phyloP scores from a whole-genome alignment of 140 eudicot species.

The Ambrosia hybrid region DNA sequence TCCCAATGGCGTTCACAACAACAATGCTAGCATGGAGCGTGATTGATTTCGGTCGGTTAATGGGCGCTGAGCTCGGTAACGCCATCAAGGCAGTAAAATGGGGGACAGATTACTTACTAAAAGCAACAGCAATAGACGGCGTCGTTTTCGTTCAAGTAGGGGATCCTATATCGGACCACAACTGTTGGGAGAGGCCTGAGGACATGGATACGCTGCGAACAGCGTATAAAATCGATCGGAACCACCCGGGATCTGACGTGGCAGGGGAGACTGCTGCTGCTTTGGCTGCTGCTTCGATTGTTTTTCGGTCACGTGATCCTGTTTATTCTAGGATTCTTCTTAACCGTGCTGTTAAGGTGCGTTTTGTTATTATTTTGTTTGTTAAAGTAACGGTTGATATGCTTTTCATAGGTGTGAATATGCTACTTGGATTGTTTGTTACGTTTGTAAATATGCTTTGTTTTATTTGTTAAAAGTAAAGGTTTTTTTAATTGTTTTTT shows the following conservation, averaged over 20 bases:
- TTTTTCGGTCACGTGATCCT: conserved; percentile 77
- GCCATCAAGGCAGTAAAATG: conserved; percentile 79
- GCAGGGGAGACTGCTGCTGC: conserved; percentile 99
- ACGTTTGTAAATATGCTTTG: neutral
- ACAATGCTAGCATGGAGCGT: conserved; percentile 92
- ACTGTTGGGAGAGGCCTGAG: conserved; percentile 98
- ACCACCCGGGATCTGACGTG: conserved; percentile 97
- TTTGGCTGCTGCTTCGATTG: conserved; percentile 89
- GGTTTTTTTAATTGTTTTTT: no score
- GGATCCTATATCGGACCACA: conserved; percentile 36
- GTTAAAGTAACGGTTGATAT: no score
- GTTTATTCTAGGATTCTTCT: conserved; percentile 74
- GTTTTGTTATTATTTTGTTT: neutral
- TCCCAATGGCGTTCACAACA: conserved; percentile 94
- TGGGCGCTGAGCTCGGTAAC: conserved; percentile 65
- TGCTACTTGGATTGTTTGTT: conserved; percentile 1
- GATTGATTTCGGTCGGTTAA: conserved; percentile 67
- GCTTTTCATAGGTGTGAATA: no score
- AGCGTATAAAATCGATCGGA: conserved; percentile 63
- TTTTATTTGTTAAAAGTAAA: neutral
- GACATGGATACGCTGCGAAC: conserved; percentile 92
- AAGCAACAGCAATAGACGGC: conserved; percentile 81
- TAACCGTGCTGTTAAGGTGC: conserved; percentile 79
- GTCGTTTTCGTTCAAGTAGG: conserved; percentile 72
- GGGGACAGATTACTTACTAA: conserved; percentile 85